Evolutionary conservation across 768 basidiomycete species (phyloP), one percentile per base, ranked within the genome.

Genomic region (Lentinula detonsa): DNA sequence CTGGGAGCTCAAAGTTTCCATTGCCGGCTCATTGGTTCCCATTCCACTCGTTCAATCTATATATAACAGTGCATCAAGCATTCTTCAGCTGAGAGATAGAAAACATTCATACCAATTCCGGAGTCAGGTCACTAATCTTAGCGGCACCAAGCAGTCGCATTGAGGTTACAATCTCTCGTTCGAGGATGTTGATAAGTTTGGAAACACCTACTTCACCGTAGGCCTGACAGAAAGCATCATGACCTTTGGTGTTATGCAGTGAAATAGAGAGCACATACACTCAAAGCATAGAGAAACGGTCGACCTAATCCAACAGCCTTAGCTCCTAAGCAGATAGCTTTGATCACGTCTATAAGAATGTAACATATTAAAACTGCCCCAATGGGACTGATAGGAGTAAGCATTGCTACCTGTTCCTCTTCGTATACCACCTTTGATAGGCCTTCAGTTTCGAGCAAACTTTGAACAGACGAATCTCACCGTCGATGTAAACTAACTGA

Each of bases 241-340:
- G 15, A 62, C 46, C 28, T 28, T 60, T 31, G 33, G 7, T n/a
- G 46, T 37, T 3, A 49, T 54, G 46, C 18, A 34, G 45, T 53
- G 16, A 18, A 15, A 11, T 37, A 4, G 18, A 59, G 39, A 37
- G 9, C 8, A 69, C 82, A 68, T 72, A 91, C 90, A 66, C 89
- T 89, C 73, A 91, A 88, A 1, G 89, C 93, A 67, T 90, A 96
- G 10, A 97, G 78, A 78, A 95, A 91, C 13, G 90, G 81, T 13
- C 95, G 79, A 2, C 95, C 95, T 35, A 97, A 74, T 4, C 95
- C 94, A 16, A 95, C 91, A 7, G 88, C 91, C 63, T 74, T 87
- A 3, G 95, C 95, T 9, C 95, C 95, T 7, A 97, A 78, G 69
- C 93, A 95, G 9, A 96, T 74, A 0, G 94, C 94, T 72, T 96